A percentile compares a stretch with the other conserved stretches of the same genome.
phyloP scores from a whole-genome alignment of 495 filamentous ascomycete species.

The Pseudoneurospora amorphoporcata region DNA sequence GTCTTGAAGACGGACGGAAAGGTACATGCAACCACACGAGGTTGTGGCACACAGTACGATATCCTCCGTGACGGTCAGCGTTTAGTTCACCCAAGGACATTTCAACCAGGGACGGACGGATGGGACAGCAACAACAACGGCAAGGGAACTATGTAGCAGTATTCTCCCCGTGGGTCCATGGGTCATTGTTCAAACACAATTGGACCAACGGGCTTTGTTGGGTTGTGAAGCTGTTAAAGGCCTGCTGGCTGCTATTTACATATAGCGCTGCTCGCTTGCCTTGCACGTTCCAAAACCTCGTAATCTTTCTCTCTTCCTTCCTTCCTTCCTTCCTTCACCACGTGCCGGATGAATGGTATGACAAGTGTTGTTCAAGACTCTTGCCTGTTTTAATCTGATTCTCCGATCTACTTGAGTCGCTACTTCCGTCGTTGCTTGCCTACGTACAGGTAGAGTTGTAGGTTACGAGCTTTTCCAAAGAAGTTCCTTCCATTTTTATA shows the following conservation, averaged over 20 bases:
- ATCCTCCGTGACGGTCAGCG: neutral
- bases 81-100: neutral
- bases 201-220: neutral
- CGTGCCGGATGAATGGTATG: neutral
- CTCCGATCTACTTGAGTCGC: neutral
- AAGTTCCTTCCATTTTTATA: neutral
- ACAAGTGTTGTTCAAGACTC: neutral
- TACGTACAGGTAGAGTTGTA: neutral
- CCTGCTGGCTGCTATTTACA: neutral
- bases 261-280: neutral
- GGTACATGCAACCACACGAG: neutral
- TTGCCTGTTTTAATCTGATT: neutral
- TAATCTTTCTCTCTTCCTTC: neutral
- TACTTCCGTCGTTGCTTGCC: neutral
- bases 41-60: neutral
- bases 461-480: neutral
- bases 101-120: neutral
- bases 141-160: neutral
- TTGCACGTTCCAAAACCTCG: neutral
- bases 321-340: neutral
- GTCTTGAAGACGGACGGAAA: neutral
- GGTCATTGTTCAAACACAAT: neutral
- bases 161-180: neutral
- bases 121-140: neutral
- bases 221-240: neutral